phyloP scores from a whole-genome alignment of 495 filamentous ascomycete species.

The Tuber aestivum region DNA sequence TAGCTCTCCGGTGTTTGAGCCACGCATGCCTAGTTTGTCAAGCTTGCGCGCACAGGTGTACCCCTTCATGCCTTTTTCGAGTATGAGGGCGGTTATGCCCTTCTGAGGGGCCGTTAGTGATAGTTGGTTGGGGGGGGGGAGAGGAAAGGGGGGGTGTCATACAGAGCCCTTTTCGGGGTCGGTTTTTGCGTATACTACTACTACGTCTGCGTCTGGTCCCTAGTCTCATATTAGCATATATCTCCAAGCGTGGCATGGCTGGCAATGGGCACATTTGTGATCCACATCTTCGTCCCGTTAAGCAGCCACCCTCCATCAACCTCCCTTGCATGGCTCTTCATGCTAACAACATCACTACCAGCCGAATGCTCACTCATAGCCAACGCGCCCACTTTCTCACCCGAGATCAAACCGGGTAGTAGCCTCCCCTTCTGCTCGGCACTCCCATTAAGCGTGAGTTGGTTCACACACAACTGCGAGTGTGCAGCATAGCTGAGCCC shows the following conservation, averaged over 20 bases:
- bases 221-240: slow-evolving; percentile 28
- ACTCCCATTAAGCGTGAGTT: slow-evolving; percentile 85
- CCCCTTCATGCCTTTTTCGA: slow-evolving; percentile 61
- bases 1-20: slow-evolving; percentile 92
- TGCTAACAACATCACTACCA: slow-evolving; percentile 89
- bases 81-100: slow-evolving; percentile 91
- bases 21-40: slow-evolving; percentile 97
- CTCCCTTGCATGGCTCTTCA: slow-evolving; percentile 70
- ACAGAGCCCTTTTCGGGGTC: slow-evolving; percentile 63
- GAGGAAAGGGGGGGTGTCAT: not conserved
- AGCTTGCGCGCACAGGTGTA: slow-evolving; percentile 87
- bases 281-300: slow-evolving; percentile 98
- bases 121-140: not conserved
- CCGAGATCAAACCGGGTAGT: slow-evolving; percentile 75
- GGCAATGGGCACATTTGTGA: slow-evolving; percentile 69
- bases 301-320: slow-evolving; percentile 81
- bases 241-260: not conserved
- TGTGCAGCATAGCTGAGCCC: slow-evolving; percentile 92
- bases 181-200: slow-evolving; percentile 96
- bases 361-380: slow-evolving; percentile 94
- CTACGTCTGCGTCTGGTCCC: slow-evolving; percentile 83
- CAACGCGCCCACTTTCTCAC: slow-evolving; percentile 76
- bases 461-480: slow-evolving; percentile 94
- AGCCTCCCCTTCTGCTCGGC: slow-evolving; percentile 69
- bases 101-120: slow-evolving; percentile 46